Evolutionary conservation across 2,329 filamentous ascomycete genomes (phyloP), one percentile per base, ranked within the genome.

Genomic region (Ophiostoma ulmi): DNA sequence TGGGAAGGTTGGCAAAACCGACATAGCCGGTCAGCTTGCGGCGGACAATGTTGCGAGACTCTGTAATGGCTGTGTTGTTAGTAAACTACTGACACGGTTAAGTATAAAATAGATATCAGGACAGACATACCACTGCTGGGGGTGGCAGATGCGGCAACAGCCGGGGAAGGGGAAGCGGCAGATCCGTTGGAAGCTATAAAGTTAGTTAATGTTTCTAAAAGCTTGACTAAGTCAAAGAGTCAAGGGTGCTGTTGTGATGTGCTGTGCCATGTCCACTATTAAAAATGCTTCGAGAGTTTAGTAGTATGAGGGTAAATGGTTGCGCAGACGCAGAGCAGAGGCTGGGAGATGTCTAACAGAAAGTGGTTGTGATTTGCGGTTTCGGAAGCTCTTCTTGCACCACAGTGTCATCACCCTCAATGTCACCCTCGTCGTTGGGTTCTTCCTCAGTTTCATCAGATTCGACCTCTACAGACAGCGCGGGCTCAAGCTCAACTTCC

Each of bases 1-100:
- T 99, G 75, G 95, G 95, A 80, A 99, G 84, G 81, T 99, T 99
- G 81, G 95, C 95, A 79, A 99, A 99, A 75, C 95, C 95, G 78
- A 99, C 95, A 78, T 98, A 99, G 79, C 95, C 95, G 68, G 95
- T 98, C 80, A 99, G 86, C 87, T 99, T 99, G 82, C 95, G 89
- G 82, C 95, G 92, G 77, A 99, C 94, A 80, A 99, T 97, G 86
- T 99, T 98, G 82, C 90, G 90, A 86, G 90, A 90, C 78, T 93
- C 91, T 78, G 84, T 87, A 76, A 85, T 82, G 69, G 77, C 69
- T 70, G 11, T 3, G 10, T 55, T 31, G 26, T 58, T 14, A 70
- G 67, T 36, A 63, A 31, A 64, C n/a, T 14, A 1, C 7, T 2
- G 10, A n/a, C 5, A 35, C 8, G 22, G 3, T 31, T 3, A 1